Conservation (phyloP, 805 yeast species). For the Grigorovia jiainica region DNA sequence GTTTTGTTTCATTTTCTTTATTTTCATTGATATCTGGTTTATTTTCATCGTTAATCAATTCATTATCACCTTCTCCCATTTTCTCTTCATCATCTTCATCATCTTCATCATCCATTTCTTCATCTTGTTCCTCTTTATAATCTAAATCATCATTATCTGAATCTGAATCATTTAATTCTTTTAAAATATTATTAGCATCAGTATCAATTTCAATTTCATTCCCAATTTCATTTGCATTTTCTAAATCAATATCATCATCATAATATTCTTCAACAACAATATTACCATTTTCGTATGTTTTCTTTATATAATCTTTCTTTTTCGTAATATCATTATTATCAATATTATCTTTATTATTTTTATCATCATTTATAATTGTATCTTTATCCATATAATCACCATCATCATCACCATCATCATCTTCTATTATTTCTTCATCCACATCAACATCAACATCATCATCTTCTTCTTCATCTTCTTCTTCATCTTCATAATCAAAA, state of each 20-base stretch:
- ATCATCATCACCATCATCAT: conserved; percentile 9
- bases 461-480: conserved; percentile 23
- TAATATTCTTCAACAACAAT: conserved; percentile 11
- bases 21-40: not conserved
- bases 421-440: conserved; percentile 19
- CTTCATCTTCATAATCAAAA: conserved; percentile 26
- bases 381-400: not conserved
- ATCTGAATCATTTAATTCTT: conserved; percentile 19
- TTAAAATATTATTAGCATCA: conserved; percentile 24
- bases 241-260: conserved; percentile 10
- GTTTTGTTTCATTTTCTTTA: conserved; percentile 1
- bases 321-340: conserved; percentile 1
- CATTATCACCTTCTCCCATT: not conserved
- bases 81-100: conserved; percentile 10
- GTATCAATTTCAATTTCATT: conserved; percentile 22
- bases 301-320: not conserved
- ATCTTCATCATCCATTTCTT: conserved; percentile 8
- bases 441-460: conserved; percentile 9
- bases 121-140: conserved; percentile 11
- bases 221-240: conserved; percentile 20
- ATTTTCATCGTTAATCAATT: conserved; percentile 5
- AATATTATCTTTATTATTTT: not conserved
- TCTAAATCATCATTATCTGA: conserved; percentile 16
- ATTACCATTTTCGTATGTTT: conserved; percentile 7
- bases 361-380: not conserved